Conservation (phyloP, 768 basidiomycete genomes). For the Dioszegia hungarica region DNA sequence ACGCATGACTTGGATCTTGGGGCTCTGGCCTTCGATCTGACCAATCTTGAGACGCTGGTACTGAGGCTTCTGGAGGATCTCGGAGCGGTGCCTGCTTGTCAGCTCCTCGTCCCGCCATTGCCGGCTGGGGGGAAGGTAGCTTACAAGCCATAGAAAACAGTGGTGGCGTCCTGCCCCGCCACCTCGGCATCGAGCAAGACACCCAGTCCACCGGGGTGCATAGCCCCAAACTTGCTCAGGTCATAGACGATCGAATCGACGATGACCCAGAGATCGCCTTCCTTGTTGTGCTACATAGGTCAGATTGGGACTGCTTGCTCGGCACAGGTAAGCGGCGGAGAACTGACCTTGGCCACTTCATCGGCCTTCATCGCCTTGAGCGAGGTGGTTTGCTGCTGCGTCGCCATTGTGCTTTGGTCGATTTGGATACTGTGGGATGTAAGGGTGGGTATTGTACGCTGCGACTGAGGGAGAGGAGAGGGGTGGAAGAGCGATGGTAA, state of each 20-base stretch:
- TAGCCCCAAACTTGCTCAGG: slow-evolving; percentile 67
- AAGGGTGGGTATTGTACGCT: background rate
- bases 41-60: slow-evolving; percentile 66
- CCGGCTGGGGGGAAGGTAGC: too few species aligned
- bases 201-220: slow-evolving; percentile 74
- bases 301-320: background rate
- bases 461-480: background rate
- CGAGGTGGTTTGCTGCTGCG: slow-evolving; percentile 23
- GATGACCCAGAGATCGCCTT: slow-evolving; percentile 80
- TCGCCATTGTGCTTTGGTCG: slow-evolving; percentile 22
- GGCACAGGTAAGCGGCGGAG: background rate
- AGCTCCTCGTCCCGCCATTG: background rate
- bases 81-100: slow-evolving; percentile 60
- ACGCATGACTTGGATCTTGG: slow-evolving; percentile 54
- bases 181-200: slow-evolving; percentile 75
- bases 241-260: slow-evolving; percentile 81
- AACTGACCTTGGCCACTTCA: slow-evolving; percentile 67
- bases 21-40: slow-evolving; percentile 60
- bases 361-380: slow-evolving; percentile 58
- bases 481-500: background rate
- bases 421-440: background rate
- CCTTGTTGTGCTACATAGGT: slow-evolving; percentile 59
- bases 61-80: slow-evolving; percentile 71
- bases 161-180: slow-evolving; percentile 84
- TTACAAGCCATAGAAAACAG: slow-evolving; percentile 73